Conservation (phyloP, 352 stramenopile genomes). For the Pythium utonaiense region DNA sequence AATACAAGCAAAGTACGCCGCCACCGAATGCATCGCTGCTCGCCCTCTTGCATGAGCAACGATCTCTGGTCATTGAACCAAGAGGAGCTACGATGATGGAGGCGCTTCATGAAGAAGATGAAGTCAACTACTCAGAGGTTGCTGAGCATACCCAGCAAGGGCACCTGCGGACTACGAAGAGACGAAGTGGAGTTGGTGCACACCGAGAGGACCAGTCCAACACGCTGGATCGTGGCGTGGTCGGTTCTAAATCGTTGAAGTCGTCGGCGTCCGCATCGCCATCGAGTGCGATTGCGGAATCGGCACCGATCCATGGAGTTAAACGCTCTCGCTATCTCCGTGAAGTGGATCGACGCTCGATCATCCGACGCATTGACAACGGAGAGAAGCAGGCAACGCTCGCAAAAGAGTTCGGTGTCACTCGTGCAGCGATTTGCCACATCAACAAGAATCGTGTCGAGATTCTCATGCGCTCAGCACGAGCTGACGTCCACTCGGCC, state of each 20-base stretch:
- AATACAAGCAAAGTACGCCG: slow-evolving; percentile 6
- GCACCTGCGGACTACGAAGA: not conserved
- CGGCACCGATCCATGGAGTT: not conserved
- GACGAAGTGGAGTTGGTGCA: not conserved
- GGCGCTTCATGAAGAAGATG: not conserved
- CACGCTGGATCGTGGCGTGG: too few relatives aligned
- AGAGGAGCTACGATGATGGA: not conserved
- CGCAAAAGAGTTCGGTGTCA: slow-evolving; percentile 36
- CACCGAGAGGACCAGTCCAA: too few relatives aligned
- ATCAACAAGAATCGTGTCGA: slow-evolving; percentile 44
- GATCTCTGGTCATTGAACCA: not conserved
- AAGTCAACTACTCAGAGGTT: too few relatives aligned
- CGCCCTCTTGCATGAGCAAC: not conserved
- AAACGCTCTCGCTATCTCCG: slow-evolving; percentile 28
- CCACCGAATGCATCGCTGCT: slow-evolving; percentile 1
- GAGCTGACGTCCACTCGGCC: slow-evolving; percentile 16
- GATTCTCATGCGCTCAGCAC: slow-evolving; percentile 31
- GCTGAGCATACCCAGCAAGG: not conserved
- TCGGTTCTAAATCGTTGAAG: too few relatives aligned
- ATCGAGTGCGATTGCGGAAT: not conserved
- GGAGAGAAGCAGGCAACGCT: slow-evolving; percentile 37
- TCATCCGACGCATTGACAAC: slow-evolving; percentile 33
- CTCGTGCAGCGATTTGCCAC: slow-evolving; percentile 35
- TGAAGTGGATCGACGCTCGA: slow-evolving; percentile 23
- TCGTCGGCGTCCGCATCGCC: not conserved